Evolutionary conservation across 352 stramenopile species (phyloP).

Genomic region (Globisporangium carolinianum): DNA sequence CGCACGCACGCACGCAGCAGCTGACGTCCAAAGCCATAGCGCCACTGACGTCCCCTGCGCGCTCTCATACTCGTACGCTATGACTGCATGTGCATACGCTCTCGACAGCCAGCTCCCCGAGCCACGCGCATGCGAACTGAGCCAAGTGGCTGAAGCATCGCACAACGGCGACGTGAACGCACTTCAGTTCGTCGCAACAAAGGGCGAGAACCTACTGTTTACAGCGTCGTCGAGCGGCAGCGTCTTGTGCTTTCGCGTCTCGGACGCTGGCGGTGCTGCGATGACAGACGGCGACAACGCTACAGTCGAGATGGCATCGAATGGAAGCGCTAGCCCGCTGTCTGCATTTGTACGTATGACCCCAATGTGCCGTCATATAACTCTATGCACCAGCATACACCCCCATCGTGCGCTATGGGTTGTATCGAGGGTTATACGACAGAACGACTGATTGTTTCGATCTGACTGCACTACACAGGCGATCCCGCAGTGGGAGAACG

Average conservation of each 20-base stretch:
- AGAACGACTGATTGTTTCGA: too few relatives aligned
- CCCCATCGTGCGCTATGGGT: too few relatives aligned
- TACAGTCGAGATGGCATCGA: background rate
- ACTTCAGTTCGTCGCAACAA: slow-evolving; percentile 38
- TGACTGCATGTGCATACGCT: background rate
- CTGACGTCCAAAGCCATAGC: background rate
- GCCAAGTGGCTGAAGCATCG: slow-evolving; percentile 29
- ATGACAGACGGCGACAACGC: slow-evolving; percentile 13
- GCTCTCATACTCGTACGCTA: too few relatives aligned
- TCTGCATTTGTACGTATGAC: slow-evolving; percentile 4
- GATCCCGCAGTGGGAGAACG: slow-evolving; percentile 53
- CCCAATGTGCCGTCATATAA: too few relatives aligned
- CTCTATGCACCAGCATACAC: too few relatives aligned
- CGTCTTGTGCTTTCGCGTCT: slow-evolving; percentile 37
- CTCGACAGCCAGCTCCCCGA: slow-evolving; percentile 3
- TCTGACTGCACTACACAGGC: background rate
- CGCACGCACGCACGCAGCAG: background rate
- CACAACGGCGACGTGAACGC: slow-evolving; percentile 61
- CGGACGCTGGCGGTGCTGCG: slow-evolving; percentile 11
- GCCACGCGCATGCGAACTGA: slow-evolving; percentile 31
- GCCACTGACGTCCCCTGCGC: too few relatives aligned
- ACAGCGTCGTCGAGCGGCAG: slow-evolving; percentile 50
- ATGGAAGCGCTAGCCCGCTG: background rate
- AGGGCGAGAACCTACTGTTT: slow-evolving; percentile 45
- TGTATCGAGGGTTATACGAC: too few relatives aligned